These are phyloP conservation scores for Ascocoryne sarcoides DNA, from an alignment of 2,329 filamentous ascomycete genomes.

Conservation along the genomic window DNA sequence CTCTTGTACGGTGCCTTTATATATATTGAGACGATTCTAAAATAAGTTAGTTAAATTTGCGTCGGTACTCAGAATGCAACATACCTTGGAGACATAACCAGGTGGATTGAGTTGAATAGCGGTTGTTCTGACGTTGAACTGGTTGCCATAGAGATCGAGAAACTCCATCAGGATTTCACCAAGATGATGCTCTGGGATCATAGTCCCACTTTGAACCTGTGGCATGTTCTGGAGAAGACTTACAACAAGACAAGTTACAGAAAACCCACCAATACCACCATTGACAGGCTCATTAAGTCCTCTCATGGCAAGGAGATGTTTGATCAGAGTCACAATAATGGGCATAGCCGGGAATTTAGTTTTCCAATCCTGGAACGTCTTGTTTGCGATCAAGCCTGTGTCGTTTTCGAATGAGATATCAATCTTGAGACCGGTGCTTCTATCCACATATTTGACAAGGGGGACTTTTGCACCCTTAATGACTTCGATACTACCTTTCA, in stretches of 20 bases:
- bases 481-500: slow-evolving; percentile 50
- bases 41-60: no score
- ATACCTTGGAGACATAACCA: slow-evolving; percentile 67
- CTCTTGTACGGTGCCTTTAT: slow-evolving; percentile 42
- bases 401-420: slow-evolving; percentile 94
- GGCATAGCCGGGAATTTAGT: slow-evolving; percentile 74
- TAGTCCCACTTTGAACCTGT: slow-evolving; percentile 51
- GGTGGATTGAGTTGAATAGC: slow-evolving; percentile 73
- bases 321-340: slow-evolving; percentile 76
- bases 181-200: slow-evolving; percentile 57
- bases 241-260: slow-evolving; percentile 86
- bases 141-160: slow-evolving; percentile 78
- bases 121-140: slow-evolving; percentile 60
- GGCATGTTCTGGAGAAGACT: slow-evolving; percentile 79
- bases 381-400: slow-evolving; percentile 69
- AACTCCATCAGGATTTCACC: slow-evolving; percentile 81
- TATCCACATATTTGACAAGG: slow-evolving; percentile 84
- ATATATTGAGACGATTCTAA: no score
- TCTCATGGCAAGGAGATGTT: slow-evolving; percentile 86
- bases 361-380: slow-evolving; percentile 77
- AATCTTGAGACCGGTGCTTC: slow-evolving; percentile 67
- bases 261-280: slow-evolving; percentile 88
- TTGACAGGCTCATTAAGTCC: slow-evolving; percentile 85
- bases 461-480: slow-evolving; percentile 77
- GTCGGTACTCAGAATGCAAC: no score